Base-by-base conservation (phyloP, 192 early-diverging fungal genomes). In the Mycoemilia scoparia region DNA sequence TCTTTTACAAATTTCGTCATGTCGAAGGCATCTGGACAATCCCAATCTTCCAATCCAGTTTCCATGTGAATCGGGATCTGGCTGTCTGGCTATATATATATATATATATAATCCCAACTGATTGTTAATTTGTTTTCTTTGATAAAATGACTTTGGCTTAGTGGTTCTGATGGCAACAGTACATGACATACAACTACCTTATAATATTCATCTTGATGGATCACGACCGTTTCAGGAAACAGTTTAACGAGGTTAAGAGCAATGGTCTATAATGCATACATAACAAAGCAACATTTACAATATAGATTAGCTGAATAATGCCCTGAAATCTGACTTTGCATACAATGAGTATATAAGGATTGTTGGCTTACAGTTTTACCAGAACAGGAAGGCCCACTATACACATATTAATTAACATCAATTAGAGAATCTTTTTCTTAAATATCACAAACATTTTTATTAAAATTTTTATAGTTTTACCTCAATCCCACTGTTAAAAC, bases 171-270 rank as follows among this genome's bases (percentile, higher is more conserved):
- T 10, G 32, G 8, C 9, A 33, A 33, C 8, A 17, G 15, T 7
- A 29, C 32, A 33, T 5, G 9, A 3, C 7, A 10, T 9, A 30
- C 48, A 47, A 44, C 36, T 70, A 54, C 51, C 39, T 56, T 67
- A 54, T 74, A 84, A 55, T 73, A 84, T 39, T 77, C 70, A 52
- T 84, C 81, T 43, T 84, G 81, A 46, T 77, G 73, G 16, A 81
- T 35, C 5, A 77, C 51, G 7, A 63, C 46, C 7, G 54, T 60
- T 26, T 69, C 67, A 2, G 76, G 73, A 8, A 80, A 48, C 19
- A 79, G 47, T 21, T 63, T 59, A 25, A 48, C 31, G 13, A 82
- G 48, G 21, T 60, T 64, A 13, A 70, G 66, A 0, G 71, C 61
- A 4, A 79, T 36, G 1, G 73, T 73, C 50, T 65, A 43, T 23